phyloP scores from a whole-genome alignment of 2,329 filamentous ascomycete genomes.

The Chaetomium olivaceum region DNA sequence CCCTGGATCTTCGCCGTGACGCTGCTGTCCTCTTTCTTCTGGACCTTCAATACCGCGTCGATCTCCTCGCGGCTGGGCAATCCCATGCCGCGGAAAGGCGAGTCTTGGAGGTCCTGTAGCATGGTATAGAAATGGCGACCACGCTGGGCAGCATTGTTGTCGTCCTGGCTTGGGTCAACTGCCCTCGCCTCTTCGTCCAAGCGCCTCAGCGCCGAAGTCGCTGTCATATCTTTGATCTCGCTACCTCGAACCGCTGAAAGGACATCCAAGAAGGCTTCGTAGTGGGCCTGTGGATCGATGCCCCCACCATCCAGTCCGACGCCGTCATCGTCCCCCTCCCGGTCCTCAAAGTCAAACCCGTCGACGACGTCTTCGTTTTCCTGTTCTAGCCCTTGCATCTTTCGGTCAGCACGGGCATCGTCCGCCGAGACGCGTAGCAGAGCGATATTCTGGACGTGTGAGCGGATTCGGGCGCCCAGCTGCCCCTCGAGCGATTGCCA shows the following conservation, averaged over 20 bases:
- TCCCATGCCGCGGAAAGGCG: no score
- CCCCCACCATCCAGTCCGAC: no score
- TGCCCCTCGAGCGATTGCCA: no score
- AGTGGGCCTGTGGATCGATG: no score
- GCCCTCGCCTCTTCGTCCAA: slow-evolving; percentile 10
- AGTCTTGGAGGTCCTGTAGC: no score
- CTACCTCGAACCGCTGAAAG: no score
- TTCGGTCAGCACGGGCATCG: slow-evolving; percentile 10
- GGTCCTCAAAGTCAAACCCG: neutral
- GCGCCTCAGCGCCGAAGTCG: neutral
- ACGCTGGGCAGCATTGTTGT: neutral
- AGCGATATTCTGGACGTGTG: slow-evolving; percentile 9
- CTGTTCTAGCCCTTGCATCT: slow-evolving; percentile 5
- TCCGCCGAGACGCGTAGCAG: slow-evolving; percentile 12
- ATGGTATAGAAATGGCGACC: slow-evolving; percentile 2
- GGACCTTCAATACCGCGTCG: no score
- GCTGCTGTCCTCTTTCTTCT: no score
- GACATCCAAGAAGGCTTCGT: no score
- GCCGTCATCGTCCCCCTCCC: neutral
- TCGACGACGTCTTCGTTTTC: slow-evolving; percentile 2
- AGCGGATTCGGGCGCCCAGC: slow-evolving; percentile 9
- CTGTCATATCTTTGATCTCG: no score
- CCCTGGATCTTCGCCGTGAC: no score
- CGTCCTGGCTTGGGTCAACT: neutral
- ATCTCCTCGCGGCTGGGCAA: no score